Conservation (phyloP, 768 basidiomycete genomes). For the Suillus ampliporus region DNA sequence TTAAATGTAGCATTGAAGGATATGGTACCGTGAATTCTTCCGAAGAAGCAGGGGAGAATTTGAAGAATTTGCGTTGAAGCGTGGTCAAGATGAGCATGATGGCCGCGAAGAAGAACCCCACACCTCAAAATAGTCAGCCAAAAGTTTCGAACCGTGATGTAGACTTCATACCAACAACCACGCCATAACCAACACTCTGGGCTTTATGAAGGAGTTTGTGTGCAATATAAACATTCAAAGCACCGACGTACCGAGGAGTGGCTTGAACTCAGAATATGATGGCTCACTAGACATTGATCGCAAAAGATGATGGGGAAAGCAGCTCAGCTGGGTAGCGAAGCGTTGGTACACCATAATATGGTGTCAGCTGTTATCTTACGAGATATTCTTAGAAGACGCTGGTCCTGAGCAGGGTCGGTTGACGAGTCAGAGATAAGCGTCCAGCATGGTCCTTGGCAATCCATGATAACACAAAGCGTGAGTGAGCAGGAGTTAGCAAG, state of each 20-base stretch:
- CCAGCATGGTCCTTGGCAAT: not conserved
- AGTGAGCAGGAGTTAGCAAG: not conserved
- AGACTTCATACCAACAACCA: conserved; percentile 47
- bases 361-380: not conserved
- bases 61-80: conserved; percentile 52
- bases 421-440: not conserved
- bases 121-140: conserved; percentile 35
- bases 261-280: conserved; percentile 44
- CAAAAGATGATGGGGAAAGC: not conserved
- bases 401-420: not conserved
- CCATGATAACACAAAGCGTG: not conserved
- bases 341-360: not conserved
- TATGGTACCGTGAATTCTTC: conserved; percentile 53
- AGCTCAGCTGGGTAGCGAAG: not conserved
- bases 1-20: not conserved
- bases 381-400: not conserved
- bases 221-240: not conserved
- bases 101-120: conserved; percentile 56
- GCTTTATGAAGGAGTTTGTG: conserved; percentile 27
- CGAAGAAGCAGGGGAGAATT: conserved; percentile 50
- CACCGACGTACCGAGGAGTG: conserved; percentile 40
- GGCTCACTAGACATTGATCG: conserved; percentile 21
- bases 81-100: conserved; percentile 52
- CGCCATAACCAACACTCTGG: conserved; percentile 55
- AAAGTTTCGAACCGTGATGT: not conserved